Percentiles rank a stretch among this genome's conserved stretches.
Evolutionary conservation across 768 basidiomycete genomes (phyloP).

Genomic region (Lactarius vividus): DNA sequence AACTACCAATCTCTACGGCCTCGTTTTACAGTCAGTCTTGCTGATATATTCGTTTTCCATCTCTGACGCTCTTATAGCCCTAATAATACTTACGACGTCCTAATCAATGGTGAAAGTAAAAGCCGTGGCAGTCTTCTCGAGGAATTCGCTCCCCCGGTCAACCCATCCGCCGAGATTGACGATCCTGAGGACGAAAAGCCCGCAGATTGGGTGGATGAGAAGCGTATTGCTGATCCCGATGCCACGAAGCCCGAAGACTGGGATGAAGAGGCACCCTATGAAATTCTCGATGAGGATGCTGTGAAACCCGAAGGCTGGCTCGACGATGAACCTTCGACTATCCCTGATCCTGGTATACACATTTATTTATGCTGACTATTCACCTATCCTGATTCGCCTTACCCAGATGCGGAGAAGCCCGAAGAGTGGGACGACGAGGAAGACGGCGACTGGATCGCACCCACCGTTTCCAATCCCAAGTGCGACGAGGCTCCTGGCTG

Average conservation of each 20-base stretch:
- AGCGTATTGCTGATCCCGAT: slow-evolving; percentile 80
- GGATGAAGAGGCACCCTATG: slow-evolving; percentile 96
- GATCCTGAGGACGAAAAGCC: slow-evolving; percentile 93
- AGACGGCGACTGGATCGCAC: slow-evolving; percentile 97
- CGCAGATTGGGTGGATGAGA: slow-evolving; percentile 85
- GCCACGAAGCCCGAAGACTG: slow-evolving; percentile 95
- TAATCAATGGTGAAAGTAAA: slow-evolving; percentile 82
- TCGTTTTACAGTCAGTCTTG: slow-evolving; percentile 76
- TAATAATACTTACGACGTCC: slow-evolving; percentile 91
- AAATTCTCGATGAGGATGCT: slow-evolving; percentile 85
- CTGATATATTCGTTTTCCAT: not conserved
- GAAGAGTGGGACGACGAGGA: slow-evolving; percentile 99
- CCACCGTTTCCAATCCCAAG: slow-evolving; percentile 84
- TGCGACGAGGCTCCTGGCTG: slow-evolving; percentile 91
- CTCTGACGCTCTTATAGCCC: slow-evolving; percentile 48
- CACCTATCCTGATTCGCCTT: not conserved
- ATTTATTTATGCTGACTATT: not conserved
- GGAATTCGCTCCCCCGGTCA: slow-evolving; percentile 91
- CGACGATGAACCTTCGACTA: slow-evolving; percentile 72
- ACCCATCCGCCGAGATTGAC: slow-evolving; percentile 90
- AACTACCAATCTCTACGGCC: slow-evolving; percentile 90
- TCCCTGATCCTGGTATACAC: slow-evolving; percentile 80
- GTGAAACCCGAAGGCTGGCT: slow-evolving; percentile 95
- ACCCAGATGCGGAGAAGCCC: slow-evolving; percentile 80
- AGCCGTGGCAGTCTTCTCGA: slow-evolving; percentile 83